Evolutionary conservation across 106 monocot genomes (phyloP).

Genomic region (Gastrodia elata): DNA sequence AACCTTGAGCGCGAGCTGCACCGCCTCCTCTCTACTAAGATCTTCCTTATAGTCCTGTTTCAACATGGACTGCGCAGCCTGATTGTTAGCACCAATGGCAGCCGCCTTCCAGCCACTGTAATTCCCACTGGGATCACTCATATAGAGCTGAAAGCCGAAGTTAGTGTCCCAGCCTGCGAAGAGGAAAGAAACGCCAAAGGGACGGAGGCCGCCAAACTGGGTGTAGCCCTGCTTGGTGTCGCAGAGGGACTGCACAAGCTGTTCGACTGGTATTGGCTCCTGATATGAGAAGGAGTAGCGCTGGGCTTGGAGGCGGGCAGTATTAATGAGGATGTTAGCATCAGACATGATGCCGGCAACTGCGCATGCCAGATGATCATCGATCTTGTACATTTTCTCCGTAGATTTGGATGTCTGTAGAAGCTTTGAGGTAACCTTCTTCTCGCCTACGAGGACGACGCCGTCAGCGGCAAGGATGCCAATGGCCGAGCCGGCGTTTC

Average conservation of each 20-base stretch:
- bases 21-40: conserved; percentile 60
- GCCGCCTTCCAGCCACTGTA: conserved; percentile 91
- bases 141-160: conserved; percentile 80
- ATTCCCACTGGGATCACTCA: conserved; percentile 86
- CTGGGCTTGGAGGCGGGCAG: conserved; percentile 88
- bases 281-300: conserved; percentile 78
- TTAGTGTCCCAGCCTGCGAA: conserved; percentile 86
- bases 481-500: conserved; percentile 68
- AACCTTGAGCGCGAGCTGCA: conserved; percentile 69
- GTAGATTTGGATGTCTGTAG: conserved; percentile 85
- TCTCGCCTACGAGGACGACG: conserved; percentile 64
- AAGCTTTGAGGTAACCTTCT: conserved; percentile 91
- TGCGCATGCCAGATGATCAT: conserved; percentile 81
- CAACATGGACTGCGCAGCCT: conserved; percentile 88
- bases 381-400: conserved; percentile 95
- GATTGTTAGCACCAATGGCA: conserved; percentile 83
- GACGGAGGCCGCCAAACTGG: conserved; percentile 84
- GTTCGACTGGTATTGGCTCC: conserved; percentile 93
- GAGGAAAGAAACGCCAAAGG: conserved; percentile 81
- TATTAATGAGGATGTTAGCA: conserved; percentile 94
- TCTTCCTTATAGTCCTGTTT: conserved; percentile 93
- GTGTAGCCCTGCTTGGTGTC: conserved; percentile 96
- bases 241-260: conserved; percentile 84
- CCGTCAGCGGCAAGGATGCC: conserved; percentile 54
- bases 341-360: conserved; percentile 97